phyloP scores from a whole-genome alignment of 805 yeast species.

The Saitoella complicata region DNA sequence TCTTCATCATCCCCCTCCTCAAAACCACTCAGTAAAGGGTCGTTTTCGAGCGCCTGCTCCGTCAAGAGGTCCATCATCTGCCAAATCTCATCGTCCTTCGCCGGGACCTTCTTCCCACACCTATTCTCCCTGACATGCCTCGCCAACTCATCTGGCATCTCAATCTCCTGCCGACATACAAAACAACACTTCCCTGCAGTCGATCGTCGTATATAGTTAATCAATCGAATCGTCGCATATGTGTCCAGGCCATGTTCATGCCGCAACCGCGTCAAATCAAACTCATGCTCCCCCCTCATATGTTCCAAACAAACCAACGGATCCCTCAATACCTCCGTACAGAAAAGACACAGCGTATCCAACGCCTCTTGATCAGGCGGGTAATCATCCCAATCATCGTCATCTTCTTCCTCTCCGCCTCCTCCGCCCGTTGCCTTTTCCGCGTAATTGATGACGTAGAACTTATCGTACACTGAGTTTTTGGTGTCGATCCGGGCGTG shows the following conservation, averaged over 20 bases:
- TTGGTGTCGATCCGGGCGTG: background rate
- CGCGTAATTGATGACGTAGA: slow-evolving; percentile 1
- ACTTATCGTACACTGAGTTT: background rate
- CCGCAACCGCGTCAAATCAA: background rate
- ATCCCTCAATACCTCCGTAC: background rate
- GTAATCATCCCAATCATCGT: background rate
- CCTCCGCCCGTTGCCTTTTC: background rate
- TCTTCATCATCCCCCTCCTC: no score
- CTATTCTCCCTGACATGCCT: no score
- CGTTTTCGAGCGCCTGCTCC: no score
- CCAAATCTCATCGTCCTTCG: no score
- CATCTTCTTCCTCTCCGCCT: background rate
- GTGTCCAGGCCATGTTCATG: background rate
- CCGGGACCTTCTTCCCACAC: no score
- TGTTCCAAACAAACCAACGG: background rate
- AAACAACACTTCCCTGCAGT: background rate
- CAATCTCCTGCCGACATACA: no score
- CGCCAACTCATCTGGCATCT: no score
- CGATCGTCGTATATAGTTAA: background rate
- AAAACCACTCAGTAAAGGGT: no score
- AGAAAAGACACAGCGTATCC: background rate
- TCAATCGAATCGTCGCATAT: background rate
- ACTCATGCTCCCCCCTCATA: background rate
- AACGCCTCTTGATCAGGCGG: background rate
- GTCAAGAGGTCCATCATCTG: no score